These are phyloP conservation scores for Pseudocercospora crystallina DNA, from an alignment of 2,329 filamentous ascomycete genomes.

Conservation along the genomic window DNA sequence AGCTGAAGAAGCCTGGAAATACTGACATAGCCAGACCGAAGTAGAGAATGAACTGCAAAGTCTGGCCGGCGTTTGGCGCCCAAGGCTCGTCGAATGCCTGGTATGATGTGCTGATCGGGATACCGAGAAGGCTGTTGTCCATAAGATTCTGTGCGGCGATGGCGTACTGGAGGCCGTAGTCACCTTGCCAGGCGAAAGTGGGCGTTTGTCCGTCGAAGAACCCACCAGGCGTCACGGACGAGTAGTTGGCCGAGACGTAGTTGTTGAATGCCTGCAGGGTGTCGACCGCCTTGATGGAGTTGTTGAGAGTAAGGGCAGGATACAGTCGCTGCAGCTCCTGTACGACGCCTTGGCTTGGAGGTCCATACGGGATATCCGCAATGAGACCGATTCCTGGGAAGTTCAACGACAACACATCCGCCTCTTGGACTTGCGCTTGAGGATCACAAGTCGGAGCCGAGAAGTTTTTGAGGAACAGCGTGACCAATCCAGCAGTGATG, in stretches of 20 bases:
- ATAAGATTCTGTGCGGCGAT: constrained; percentile 87
- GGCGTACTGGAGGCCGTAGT: constrained; percentile 62
- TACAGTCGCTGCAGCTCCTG: constrained; percentile 27
- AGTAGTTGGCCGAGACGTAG: constrained; percentile 63
- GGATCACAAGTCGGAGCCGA: constrained; percentile 50
- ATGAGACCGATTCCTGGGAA: constrained; percentile 7
- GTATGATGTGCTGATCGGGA: constrained; percentile 70
- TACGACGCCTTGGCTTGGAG: constrained; percentile 33
- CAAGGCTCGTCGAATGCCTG: constrained; percentile 75
- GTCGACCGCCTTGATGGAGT: constrained; percentile 56
- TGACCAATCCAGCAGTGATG: constrained; percentile 74
- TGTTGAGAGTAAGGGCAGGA: constrained; percentile 21
- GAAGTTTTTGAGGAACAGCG: constrained; percentile 68
- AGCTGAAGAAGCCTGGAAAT: constrained; percentile 81
- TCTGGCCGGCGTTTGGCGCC: constrained; percentile 66
- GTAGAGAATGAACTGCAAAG: constrained; percentile 77
- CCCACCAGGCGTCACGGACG: constrained; percentile 72
- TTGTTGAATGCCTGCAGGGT: constrained; percentile 67
- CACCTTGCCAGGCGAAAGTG: constrained; percentile 70
- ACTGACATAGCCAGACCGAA: constrained; percentile 75
- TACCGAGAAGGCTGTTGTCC: constrained; percentile 70
- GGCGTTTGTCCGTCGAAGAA: constrained; percentile 69
- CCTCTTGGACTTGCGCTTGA: constrained; percentile 29
- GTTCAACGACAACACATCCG: constrained; percentile 24
- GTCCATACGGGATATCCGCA: constrained; percentile 42